Evolutionary conservation across 1,284 basidiomycete genomes (phyloP), one percentile per base, ranked within the genome.

Genomic region (Boletellus deceptivus): DNA sequence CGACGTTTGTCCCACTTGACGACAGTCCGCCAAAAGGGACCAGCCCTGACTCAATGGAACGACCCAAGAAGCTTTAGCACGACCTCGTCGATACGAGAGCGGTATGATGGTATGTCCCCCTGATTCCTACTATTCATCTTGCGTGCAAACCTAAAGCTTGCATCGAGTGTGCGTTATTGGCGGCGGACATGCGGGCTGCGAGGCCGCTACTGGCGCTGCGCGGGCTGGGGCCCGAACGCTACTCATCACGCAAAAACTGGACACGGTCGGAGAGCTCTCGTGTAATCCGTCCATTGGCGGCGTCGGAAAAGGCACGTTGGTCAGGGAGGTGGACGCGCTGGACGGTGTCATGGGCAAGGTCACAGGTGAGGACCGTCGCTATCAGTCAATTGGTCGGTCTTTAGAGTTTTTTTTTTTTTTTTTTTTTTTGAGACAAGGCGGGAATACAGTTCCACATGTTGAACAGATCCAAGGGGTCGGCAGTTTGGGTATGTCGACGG

Each of bases 131-230:
- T 11, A 13, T 11, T 36, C 0, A 38, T n/a, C 16, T 16, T n/a
- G 0, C 8, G 25, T 38, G 7, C 20, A 14, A 9, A 13, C 24
- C 31, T 49, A 7, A 61, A 16, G 6, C 4, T 6, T 6, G 10
- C 8, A 8, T 27, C 63, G 8, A 88, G 91, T 93, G 0, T 88
- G 91, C 58, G 77, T 95, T 27, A 89, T 95, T 57, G 93, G 92
- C n/a, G 93, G 88, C 7, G 92, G 93, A 2, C 92, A 95, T 73
- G 93, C 93, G 27, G 92, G 92, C 1, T 91, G 89, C 59, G 93
- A 96, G 68, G 92, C 93, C 2, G 92, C 93, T 0, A 82, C 91
- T 10, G 92, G 86, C 3, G 80, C 92, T 10, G 91, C 93, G 3
- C 76, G 93, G 31, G 83, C 86, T 0, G 91, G 92, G 2, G 90